Evolutionary conservation across 768 basidiomycete species (phyloP).

Genomic region (Phanerochaete sordida): DNA sequence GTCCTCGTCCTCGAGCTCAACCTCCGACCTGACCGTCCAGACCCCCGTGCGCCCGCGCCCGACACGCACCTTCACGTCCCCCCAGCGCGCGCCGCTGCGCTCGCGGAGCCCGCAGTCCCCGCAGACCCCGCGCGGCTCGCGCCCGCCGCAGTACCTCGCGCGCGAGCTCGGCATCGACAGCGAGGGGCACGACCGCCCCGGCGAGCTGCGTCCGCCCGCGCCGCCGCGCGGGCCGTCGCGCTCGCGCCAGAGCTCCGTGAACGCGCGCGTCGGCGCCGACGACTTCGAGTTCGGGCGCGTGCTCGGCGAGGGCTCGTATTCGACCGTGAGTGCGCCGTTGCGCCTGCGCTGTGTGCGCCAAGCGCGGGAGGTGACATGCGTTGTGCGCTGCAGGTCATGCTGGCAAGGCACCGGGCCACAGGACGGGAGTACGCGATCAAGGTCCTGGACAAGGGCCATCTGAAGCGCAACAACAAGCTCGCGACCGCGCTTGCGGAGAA

Average conservation of each 20-base stretch:
- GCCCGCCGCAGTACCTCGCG: conserved; percentile 56
- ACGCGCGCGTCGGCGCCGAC: conserved; percentile 42
- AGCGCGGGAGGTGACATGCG: not conserved
- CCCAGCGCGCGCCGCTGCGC: conserved; percentile 32
- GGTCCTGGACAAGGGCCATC: conserved; percentile 79
- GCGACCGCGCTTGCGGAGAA: conserved; percentile 78
- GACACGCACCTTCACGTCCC: conserved; percentile 60
- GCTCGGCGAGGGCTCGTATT: conserved; percentile 83
- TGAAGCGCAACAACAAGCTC: conserved; percentile 75
- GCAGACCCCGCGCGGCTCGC: conserved; percentile 29
- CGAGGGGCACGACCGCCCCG: conserved; percentile 14
- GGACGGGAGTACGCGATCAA: conserved; percentile 73
- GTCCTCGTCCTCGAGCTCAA: conserved; percentile 54
- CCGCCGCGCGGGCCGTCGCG: conserved; percentile 28
- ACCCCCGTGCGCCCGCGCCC: conserved; percentile 48
- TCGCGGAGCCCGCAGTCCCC: conserved; percentile 49
- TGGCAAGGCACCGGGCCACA: conserved; percentile 49
- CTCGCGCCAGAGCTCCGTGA: conserved; percentile 45
- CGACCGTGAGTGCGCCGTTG: conserved; percentile 52
- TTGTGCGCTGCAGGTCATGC: conserved; percentile 46
- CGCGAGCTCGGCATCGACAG: conserved; percentile 47
- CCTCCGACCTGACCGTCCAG: conserved; percentile 36
- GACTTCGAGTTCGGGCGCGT: conserved; percentile 73
- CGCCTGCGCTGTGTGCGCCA: not conserved
- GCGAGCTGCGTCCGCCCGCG: conserved; percentile 13